A percentile compares a stretch with the other conserved stretches of the same genome.
These are phyloP conservation scores for Tephrocybe sp. DNA, from an alignment of 768 basidiomycete species.

Conservation along the genomic window DNA sequence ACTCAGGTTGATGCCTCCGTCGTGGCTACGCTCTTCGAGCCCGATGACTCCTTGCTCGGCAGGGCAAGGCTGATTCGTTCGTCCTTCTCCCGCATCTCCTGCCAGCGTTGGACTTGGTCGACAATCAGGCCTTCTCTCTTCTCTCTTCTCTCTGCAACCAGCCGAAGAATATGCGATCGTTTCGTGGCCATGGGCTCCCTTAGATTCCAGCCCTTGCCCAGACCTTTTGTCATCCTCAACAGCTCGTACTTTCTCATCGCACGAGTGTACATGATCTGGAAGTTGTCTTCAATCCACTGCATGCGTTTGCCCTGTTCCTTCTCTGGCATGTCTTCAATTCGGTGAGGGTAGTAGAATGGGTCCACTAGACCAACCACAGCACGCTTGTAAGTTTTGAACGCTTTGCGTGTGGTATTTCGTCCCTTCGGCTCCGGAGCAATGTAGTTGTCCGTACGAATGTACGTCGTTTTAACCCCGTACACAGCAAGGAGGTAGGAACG, in stretches of 20 bases:
- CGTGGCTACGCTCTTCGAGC: slow-evolving; percentile 4
- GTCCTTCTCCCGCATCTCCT: slow-evolving; percentile 31
- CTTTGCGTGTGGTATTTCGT: slow-evolving; percentile 28
- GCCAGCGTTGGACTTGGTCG: slow-evolving; percentile 32
- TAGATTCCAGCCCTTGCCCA: slow-evolving; percentile 40
- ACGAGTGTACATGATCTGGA: slow-evolving; percentile 42
- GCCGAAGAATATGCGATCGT: slow-evolving; percentile 42
- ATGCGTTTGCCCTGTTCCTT: slow-evolving; percentile 52
- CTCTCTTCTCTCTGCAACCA: slow-evolving; percentile 40
- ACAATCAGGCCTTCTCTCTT: slow-evolving; percentile 38
- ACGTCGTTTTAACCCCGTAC: slow-evolving; percentile 89
- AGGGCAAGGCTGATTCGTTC: slow-evolving; percentile 21
- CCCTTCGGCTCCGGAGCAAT: slow-evolving; percentile 47
- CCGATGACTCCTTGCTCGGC: background rate
- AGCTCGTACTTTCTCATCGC: slow-evolving; percentile 35
- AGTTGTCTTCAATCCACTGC: slow-evolving; percentile 62
- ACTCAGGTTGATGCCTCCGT: slow-evolving; percentile 4
- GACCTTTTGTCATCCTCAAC: slow-evolving; percentile 36
- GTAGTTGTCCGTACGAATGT: slow-evolving; percentile 95
- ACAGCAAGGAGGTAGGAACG: slow-evolving; percentile 79
- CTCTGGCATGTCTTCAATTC: slow-evolving; percentile 72
- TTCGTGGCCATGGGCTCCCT: slow-evolving; percentile 41
- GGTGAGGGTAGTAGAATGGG: slow-evolving; percentile 90
- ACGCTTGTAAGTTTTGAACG: slow-evolving; percentile 76
- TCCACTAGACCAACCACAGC: slow-evolving; percentile 89